Percentiles rank a stretch among this genome's conserved stretches.
phyloP scores from a whole-genome alignment of 2,329 filamentous ascomycete species.

The Colletotrichum siamense region DNA sequence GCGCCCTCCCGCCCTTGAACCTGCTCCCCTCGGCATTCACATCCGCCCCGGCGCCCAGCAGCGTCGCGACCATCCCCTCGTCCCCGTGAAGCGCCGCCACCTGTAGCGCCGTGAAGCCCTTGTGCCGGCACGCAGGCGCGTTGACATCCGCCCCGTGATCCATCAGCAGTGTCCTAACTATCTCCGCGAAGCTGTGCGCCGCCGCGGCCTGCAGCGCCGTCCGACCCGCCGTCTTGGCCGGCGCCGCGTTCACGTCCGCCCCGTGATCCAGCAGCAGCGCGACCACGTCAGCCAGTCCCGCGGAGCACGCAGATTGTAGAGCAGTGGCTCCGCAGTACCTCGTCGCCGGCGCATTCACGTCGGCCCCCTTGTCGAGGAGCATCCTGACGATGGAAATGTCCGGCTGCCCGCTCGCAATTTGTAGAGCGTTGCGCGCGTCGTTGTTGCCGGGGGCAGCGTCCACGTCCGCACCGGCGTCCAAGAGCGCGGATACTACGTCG shows the following conservation, averaged over 20 bases:
- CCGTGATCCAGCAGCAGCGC: constrained; percentile 32
- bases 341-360: constrained; percentile 31
- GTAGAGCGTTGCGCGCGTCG: constrained; percentile 43
- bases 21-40: constrained; percentile 27
- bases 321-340: constrained; percentile 42
- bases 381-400: constrained; percentile 26
- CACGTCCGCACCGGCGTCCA: constrained; percentile 35
- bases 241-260: constrained; percentile 35
- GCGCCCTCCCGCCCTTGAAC: constrained; percentile 22
- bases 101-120: constrained; percentile 36
- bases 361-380: constrained; percentile 32
- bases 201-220: constrained; percentile 29
- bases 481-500: constrained; percentile 29
- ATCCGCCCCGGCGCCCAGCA: constrained; percentile 27
- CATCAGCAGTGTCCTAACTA: constrained; percentile 21
- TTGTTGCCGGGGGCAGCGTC: constrained; percentile 37
- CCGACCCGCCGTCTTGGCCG: constrained; percentile 21
- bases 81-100: constrained; percentile 37
- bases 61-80: constrained; percentile 30
- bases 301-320: constrained; percentile 40
- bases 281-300: constrained; percentile 29
- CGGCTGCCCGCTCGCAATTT: constrained; percentile 36
- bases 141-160: constrained; percentile 24
- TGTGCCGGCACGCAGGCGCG: constrained; percentile 17
- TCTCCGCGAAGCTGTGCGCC: not conserved